Percentiles rank a stretch among this genome's conserved stretches.
These are phyloP conservation scores for Fragilaria crotonensis DNA, from an alignment of 108 stramenopile genomes.

Conservation along the genomic window DNA sequence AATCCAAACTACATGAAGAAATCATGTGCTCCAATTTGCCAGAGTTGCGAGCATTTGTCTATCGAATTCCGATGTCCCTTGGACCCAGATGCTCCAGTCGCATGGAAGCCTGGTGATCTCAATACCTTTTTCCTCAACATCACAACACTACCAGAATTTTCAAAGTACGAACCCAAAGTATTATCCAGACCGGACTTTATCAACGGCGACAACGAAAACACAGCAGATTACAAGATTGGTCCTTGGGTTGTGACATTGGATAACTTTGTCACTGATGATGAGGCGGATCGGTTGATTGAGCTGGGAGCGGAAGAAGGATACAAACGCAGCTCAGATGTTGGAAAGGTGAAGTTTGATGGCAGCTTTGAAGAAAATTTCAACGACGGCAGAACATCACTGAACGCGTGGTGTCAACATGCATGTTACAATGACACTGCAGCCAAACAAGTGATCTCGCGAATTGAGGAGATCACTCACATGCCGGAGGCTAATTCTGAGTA, in stretches of 20 bases:
- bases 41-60: conserved; percentile 19
- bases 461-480: conserved; percentile 31
- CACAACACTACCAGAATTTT: conserved; percentile 25
- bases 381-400: conserved; percentile 6
- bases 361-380: conserved; percentile 23
- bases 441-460: conserved; percentile 22
- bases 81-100: conserved; percentile 22
- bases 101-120: conserved; percentile 50
- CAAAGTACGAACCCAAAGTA: conserved; percentile 16
- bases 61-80: conserved; percentile 38
- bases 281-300: conserved; percentile 60
- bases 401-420: conserved; percentile 13
- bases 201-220: conserved; percentile 15
- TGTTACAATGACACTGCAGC: conserved; percentile 48
- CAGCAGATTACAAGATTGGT: conserved; percentile 14
- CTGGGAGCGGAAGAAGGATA: conserved; percentile 55
- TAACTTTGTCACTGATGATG: conserved; percentile 62
- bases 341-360: conserved; percentile 35
- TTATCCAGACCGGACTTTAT: conserved; percentile 13
- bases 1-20: conserved; percentile 63
- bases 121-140: conserved; percentile 61
- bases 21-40: conserved; percentile 49
- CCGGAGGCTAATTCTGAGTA: conserved; percentile 45
- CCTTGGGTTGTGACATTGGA: conserved; percentile 67
- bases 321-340: conserved; percentile 53